Evolutionary conservation across 2,329 filamentous ascomycete genomes (phyloP), one percentile per base, ranked within the genome.

Genomic region (Bipolaris victoriae): DNA sequence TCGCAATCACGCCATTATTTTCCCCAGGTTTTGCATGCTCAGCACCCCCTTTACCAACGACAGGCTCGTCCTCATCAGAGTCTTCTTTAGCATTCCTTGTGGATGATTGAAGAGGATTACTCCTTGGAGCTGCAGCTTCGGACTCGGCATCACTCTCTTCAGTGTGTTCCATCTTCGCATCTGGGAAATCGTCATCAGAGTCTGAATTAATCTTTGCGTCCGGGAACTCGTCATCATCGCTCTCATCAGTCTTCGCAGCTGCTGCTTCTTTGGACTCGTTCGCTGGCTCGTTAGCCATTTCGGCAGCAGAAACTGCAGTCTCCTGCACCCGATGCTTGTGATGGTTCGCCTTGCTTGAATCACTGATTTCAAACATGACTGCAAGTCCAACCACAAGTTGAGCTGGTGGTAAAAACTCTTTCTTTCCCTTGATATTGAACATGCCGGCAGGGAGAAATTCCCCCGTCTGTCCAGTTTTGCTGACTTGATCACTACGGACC

Each of bases 401-500:
- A 6, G 92, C 89, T 1, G 95, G 94, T 0, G 94, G 91, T 35
- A 99, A 77, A 66, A 90, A 95, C 69, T 97, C 97, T 80, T 97
- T 98, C 78, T 90, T 90, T 2, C 93, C 94, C 36, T 86, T 85
- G 46, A 97, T 83, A 76, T 88, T 86, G 74, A 99, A 97, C 61
- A 86, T 86, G 16, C 94, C 95, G 0, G 85, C 82, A 0, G 88
- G 85, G 6, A 99, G 78, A 66, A 91, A 94, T 64, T 96, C 93
- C 22, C 94, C 94, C 0, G 85, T 87, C 0, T 88, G 83, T 0
- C 90, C 88, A 33, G 87, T 91, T 78, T 98, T 98, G 9, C 90
- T 92, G 0, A 99, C 91, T 74, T 98, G 93, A 52, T 94, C 88
- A 1, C 91, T 89, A 60, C 89, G 88, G 0, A 96, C 94, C 95